phyloP scores from a whole-genome alignment of 2,329 filamentous ascomycete genomes.

The Colletotrichum somersetense region DNA sequence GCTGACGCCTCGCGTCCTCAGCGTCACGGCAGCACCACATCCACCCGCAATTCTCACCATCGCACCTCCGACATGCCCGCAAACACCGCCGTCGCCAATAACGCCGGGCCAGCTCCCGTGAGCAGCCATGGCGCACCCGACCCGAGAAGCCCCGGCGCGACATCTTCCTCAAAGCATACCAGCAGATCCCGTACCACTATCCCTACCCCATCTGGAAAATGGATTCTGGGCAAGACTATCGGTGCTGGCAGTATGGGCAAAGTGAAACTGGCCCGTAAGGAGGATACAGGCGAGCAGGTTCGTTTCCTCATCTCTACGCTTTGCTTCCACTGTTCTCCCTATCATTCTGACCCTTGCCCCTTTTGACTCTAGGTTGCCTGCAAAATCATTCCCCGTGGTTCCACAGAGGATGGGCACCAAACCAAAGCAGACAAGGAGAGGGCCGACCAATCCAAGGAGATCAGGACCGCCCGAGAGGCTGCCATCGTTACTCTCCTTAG shows the following conservation, averaged over 20 bases:
- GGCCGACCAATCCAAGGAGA: slow-evolving; percentile 96
- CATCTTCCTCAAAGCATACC: slow-evolving; percentile 60
- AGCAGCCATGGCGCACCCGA: slow-evolving; percentile 60
- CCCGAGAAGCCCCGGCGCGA: slow-evolving; percentile 52
- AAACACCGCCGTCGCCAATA: slow-evolving; percentile 63
- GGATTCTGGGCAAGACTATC: slow-evolving; percentile 96
- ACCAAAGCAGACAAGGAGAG: slow-evolving; percentile 82
- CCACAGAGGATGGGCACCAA: slow-evolving; percentile 85
- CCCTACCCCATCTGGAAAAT: slow-evolving; percentile 89
- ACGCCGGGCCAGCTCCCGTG: slow-evolving; percentile 65
- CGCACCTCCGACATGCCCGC: slow-evolving; percentile 62
- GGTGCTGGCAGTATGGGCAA: slow-evolving; percentile 99
- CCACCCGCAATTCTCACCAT: slow-evolving; percentile 52
- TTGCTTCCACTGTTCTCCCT: not conserved
- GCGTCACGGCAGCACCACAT: slow-evolving; percentile 64
- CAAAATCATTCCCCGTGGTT: slow-evolving; percentile 95
- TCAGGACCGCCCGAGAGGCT: slow-evolving; percentile 93
- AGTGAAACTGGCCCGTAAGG: slow-evolving; percentile 93
- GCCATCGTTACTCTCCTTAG: slow-evolving; percentile 95
- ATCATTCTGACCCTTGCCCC: slow-evolving; percentile 6
- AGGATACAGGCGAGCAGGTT: slow-evolving; percentile 92
- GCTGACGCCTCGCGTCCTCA: slow-evolving; percentile 62
- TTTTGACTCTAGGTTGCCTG: slow-evolving; percentile 79
- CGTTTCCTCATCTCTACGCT: slow-evolving; percentile 46
- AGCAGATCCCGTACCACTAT: slow-evolving; percentile 82